phyloP scores from a whole-genome alignment of 2,329 filamentous ascomycete species.

The Venturia aucupariae region DNA sequence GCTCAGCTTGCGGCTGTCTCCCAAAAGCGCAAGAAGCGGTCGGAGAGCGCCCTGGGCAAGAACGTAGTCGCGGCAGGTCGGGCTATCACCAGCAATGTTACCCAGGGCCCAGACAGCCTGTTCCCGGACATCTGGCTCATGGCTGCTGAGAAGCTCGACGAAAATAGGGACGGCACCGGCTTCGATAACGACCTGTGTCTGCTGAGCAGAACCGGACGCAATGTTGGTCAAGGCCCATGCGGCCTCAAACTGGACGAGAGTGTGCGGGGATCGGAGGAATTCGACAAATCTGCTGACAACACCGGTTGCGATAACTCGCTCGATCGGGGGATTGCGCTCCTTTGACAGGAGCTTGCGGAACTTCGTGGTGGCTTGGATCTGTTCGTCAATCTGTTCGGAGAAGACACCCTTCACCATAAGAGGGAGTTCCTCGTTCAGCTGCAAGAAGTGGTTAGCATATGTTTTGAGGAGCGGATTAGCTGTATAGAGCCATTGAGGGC shows the following conservation, averaged over 20 bases:
- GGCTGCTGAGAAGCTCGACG: conserved; percentile 88
- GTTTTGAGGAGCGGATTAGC: neutral
- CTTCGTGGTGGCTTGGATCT: conserved; percentile 96
- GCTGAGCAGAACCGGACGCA: conserved; percentile 89
- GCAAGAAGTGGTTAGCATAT: neutral
- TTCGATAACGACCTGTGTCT: conserved; percentile 98
- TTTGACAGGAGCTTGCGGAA: conserved; percentile 97
- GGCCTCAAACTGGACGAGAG: conserved; percentile 96
- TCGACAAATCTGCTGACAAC: conserved; percentile 97
- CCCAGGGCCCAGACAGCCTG: conserved; percentile 97
- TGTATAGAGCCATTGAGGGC: neutral
- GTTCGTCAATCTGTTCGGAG: conserved; percentile 95
- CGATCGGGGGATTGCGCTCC: conserved; percentile 97
- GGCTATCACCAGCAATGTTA: conserved; percentile 98
- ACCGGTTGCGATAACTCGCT: conserved; percentile 98
- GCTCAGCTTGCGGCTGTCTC: conserved; percentile 96
- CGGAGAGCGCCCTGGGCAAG: conserved; percentile 83
- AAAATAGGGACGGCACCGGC: conserved; percentile 97
- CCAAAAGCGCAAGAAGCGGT: conserved; percentile 79
- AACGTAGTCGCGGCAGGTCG: conserved; percentile 94
- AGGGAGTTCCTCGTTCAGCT: conserved; percentile 97
- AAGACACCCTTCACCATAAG: conserved; percentile 98
- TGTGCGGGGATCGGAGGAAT: conserved; percentile 95
- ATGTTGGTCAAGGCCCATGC: conserved; percentile 99
- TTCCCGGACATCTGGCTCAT: conserved; percentile 94